A percentile compares a stretch with the other conserved stretches of the same genome.
Conservation (phyloP, 2,329 filamentous ascomycete genomes). For the Sclerotinia borealis region DNA sequence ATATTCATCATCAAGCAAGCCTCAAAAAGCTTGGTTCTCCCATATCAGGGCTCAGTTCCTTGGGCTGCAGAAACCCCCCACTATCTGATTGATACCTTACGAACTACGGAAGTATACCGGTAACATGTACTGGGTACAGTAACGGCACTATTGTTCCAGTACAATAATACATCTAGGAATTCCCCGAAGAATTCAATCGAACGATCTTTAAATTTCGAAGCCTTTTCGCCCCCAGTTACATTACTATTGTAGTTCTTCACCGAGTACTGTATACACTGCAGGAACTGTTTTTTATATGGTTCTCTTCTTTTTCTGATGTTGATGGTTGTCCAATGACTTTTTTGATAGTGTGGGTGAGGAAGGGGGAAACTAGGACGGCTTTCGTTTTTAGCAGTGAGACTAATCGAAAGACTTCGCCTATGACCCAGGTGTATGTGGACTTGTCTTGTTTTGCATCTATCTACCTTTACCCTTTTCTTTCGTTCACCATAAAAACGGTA, state of each 20-base stretch:
- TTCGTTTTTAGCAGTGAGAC: neutral
- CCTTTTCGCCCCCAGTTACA: neutral
- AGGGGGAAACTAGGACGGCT: neutral
- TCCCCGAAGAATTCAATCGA: neutral
- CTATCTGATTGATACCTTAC: neutral
- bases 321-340: neutral
- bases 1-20: neutral
- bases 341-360: neutral
- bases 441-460: no score
- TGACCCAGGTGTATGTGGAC: neutral
- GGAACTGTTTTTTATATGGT: neutral
- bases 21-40: neutral
- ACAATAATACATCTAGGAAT: neutral
- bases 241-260: neutral
- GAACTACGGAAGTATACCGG: neutral
- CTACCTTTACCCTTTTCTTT: neutral
- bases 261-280: conserved; percentile 2
- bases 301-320: neutral
- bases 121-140: neutral
- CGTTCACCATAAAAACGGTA: neutral
- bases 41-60: conserved; percentile 2
- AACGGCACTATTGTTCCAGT: no score
- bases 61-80: neutral
- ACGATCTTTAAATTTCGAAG: neutral
- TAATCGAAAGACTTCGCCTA: neutral